phyloP scores from a whole-genome alignment of 1,284 basidiomycete species.

The Trichosporon asahii region DNA sequence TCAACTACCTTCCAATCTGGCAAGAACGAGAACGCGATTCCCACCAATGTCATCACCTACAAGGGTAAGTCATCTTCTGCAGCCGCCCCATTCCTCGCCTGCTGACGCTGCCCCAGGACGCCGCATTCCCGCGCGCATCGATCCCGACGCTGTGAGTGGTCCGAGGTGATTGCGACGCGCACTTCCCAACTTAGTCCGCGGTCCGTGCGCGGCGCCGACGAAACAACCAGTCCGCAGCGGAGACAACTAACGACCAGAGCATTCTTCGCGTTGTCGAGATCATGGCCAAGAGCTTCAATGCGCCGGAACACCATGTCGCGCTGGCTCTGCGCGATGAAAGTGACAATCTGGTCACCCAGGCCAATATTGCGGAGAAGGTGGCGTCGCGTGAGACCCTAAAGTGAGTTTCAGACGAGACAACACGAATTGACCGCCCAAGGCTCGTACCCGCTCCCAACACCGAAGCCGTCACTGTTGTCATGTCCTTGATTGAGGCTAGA shows the following conservation, averaged over 20 bases:
- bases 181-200: conserved; percentile 9
- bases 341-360: conserved; percentile 86
- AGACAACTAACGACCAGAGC: conserved; percentile 27
- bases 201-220: not conserved
- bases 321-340: conserved; percentile 83
- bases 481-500: conserved; percentile 32
- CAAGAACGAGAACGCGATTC: conserved; percentile 39
- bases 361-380: conserved; percentile 75
- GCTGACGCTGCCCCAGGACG: conserved; percentile 29
- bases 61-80: conserved; percentile 30
- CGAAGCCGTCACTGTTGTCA: conserved; percentile 41
- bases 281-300: conserved; percentile 59
- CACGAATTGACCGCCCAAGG: conserved; percentile 27
- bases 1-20: conserved; percentile 25
- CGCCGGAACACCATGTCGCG: conserved; percentile 73
- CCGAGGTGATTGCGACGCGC: conserved; percentile 16
- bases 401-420: conserved; percentile 55
- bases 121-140: conserved; percentile 46
- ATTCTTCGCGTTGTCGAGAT: conserved; percentile 47
- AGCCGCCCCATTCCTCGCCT: not conserved
- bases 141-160: conserved; percentile 45
- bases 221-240: not conserved
- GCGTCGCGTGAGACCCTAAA: conserved; percentile 72
- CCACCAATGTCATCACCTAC: conserved; percentile 46
- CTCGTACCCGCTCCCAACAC: conserved; percentile 43